A percentile compares a stretch with the other conserved stretches of the same genome.
Conservation (phyloP, 495 filamentous ascomycete genomes). For the Xylaria cubensis region DNA sequence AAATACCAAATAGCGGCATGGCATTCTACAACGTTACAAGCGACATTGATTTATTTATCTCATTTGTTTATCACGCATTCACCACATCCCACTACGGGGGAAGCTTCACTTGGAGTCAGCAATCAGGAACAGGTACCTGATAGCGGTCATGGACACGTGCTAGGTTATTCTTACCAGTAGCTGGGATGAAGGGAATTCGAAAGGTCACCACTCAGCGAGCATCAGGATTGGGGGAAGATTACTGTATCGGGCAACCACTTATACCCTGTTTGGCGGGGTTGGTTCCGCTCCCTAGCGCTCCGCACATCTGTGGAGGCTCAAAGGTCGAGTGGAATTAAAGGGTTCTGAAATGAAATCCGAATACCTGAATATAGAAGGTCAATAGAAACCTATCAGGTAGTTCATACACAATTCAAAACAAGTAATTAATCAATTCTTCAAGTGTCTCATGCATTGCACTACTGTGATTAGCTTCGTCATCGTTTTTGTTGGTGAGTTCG, state of each 20-base stretch:
- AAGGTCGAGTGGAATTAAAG: constrained; percentile 27
- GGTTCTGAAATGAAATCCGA: constrained; percentile 11
- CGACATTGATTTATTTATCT: constrained; percentile 39
- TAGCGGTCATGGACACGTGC: constrained; percentile 17
- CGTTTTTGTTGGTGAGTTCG: not conserved
- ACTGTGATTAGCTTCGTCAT: constrained; percentile 3
- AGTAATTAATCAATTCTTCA: constrained; percentile 6
- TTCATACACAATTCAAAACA: constrained; percentile 22
- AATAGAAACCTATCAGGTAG: constrained; percentile 21
- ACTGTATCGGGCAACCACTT: constrained; percentile 40
- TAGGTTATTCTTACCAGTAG: constrained; percentile 5
- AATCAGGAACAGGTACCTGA: constrained; percentile 21
- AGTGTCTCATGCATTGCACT: constrained; percentile 12
- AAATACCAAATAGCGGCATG: constrained; percentile 50
- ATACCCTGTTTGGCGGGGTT: constrained; percentile 32
- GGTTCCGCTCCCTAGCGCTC: constrained; percentile 39
- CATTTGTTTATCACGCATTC: constrained; percentile 29
- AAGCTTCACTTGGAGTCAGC: not conserved
- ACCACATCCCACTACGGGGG: constrained; percentile 25
- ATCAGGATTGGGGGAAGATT: constrained; percentile 32
- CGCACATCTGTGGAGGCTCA: constrained; percentile 26
- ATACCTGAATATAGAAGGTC: constrained; percentile 23
- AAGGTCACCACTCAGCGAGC: constrained; percentile 41
- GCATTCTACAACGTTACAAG: constrained; percentile 40
- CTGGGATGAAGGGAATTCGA: constrained; percentile 22